Evolutionary conservation across 805 yeast species (phyloP), one percentile per base, ranked within the genome.

Genomic region (Kluyveromyces dobzhanskii): DNA sequence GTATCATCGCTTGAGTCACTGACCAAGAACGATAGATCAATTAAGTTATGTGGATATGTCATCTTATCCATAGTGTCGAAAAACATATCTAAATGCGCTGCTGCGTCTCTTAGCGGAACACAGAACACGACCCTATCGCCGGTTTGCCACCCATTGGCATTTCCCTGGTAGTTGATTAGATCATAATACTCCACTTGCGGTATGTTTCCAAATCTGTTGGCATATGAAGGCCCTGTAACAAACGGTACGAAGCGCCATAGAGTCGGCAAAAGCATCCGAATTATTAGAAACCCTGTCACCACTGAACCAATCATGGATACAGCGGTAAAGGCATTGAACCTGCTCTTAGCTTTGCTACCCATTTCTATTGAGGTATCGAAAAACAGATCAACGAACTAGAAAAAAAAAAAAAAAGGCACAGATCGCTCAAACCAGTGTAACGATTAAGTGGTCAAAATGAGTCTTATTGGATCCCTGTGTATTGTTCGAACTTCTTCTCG

Each of bases 31-130:
- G 96, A 75, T 57, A 70, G 70, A 56, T 87, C 97, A 37, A 87
- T 80, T 39, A 85, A 68, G 53, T 80, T 75, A 59, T 87, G 97
- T 14, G 95, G 95, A 60, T 87, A 87, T 1, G 94, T 76, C 58
- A 87, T 67, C 57, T 80, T 79, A 39, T 64, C 67, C 80, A 88
- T 70, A 61, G 87, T 94, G 24, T 76, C 73, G 56, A 87, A 88
- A 52, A 88, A 85, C 85, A 86, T 79, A 30, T 92, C 90, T 57
- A 87, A 67, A 66, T 86, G 96, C 14, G 80, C 75, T 3, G 88
- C 83, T 1, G 97, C 97, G 59, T 88, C 96, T 65, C 97, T 76
- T 48, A 87, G 68, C 5, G 97, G 97, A 9, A 88, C 95, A 49
- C 90, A 77, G 48, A 85, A 84, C 42, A 87, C 65, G 16, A 87